Base-by-base conservation (phyloP, 768 basidiomycete species). In the Kwoniella mangroviensis region DNA sequence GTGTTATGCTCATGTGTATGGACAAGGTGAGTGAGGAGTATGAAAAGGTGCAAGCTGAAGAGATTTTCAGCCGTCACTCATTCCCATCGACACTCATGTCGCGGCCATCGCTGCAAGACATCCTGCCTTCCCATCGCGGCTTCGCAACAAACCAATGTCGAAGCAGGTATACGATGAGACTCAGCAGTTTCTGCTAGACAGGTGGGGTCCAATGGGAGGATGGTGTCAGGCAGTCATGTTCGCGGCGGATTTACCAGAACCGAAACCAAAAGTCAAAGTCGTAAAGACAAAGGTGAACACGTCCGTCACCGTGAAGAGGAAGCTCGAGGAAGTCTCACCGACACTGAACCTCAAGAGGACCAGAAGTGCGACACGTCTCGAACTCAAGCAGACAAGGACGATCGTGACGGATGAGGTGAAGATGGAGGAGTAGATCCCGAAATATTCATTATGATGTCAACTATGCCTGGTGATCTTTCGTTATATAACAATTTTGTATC, bases 21-120 rank as follows among this genome's bases (percentile, higher is more conserved):
- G 91, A 96, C 84, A 92, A 94, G 87, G 93, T 92, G 73, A 21
- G 79, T 67, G 12, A 49, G 45, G 19, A 13, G 45, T 49, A 15
- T 13, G 19, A 3, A 49, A 49, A 13, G 13, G 45, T 19, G 45
- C 45, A 12, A 34, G 59, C 42, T 43, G 22, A 69, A 34, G 68
- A 62, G 41, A 69, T 13, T 13, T 45, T 22, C 75, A 96, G 93
- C 86, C 85, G 76, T 91, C 93, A 73, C 90, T 94, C 17, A 88
- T 98, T 10, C 97, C 97, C 3, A 92, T 99, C 63, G 97, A 99
- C 79, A 97, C 95, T 0, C 97, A 99, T 80, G 92, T 99, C 34
- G 86, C 91, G 72, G 93, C 96, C 79, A 94, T 98, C 63, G 92
- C 92, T 10, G 84, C 81, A 13, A 71, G 82, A 40, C 82, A 83